Percentiles rank a stretch among this genome's conserved stretches.
These are phyloP conservation scores for Pelargonium fulgidum DNA, from an alignment of 441 rosid species.

Conservation along the genomic window DNA sequence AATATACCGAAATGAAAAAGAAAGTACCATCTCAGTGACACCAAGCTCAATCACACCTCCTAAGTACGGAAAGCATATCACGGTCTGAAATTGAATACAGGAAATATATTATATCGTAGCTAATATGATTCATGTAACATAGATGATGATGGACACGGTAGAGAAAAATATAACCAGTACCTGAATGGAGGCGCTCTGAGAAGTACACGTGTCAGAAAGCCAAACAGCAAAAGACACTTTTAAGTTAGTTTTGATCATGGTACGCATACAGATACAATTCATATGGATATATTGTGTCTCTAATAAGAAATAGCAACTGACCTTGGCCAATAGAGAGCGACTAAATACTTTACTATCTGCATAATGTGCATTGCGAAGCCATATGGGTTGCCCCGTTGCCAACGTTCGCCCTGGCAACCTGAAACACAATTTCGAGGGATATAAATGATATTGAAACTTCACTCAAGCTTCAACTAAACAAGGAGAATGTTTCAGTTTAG, in stretches of 20 bases:
- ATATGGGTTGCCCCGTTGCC: conserved; percentile 48
- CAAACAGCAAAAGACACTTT: conserved; percentile 8
- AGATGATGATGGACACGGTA: background rate
- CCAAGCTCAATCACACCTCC: conserved; percentile 87
- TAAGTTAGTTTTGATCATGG: conserved; percentile 2
- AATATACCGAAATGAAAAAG: background rate
- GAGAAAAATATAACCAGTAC: conserved; percentile 25
- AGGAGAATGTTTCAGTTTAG: too few species aligned
- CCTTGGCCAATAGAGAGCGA: conserved; percentile 94
- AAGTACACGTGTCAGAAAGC: conserved; percentile 14
- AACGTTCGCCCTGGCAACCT: conserved; percentile 84
- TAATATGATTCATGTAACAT: background rate
- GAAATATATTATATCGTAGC: background rate
- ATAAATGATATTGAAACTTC: background rate
- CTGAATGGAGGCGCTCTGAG: conserved; percentile 75
- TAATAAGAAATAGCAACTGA: conserved; percentile 19
- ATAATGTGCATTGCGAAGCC: conserved; percentile 77
- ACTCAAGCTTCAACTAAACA: too few species aligned
- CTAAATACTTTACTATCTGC: conserved; percentile 77
- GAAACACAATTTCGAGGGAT: conserved; percentile 14
- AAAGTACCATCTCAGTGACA: conserved; percentile 20
- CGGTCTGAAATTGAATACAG: conserved; percentile 48
- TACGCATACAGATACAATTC: background rate
- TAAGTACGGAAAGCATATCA: conserved; percentile 72
- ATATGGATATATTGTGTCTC: background rate